Percentiles rank a stretch among this genome's conserved stretches.
Evolutionary conservation across 768 basidiomycete genomes (phyloP).

Genomic region (Psilocybe tampanensis): DNA sequence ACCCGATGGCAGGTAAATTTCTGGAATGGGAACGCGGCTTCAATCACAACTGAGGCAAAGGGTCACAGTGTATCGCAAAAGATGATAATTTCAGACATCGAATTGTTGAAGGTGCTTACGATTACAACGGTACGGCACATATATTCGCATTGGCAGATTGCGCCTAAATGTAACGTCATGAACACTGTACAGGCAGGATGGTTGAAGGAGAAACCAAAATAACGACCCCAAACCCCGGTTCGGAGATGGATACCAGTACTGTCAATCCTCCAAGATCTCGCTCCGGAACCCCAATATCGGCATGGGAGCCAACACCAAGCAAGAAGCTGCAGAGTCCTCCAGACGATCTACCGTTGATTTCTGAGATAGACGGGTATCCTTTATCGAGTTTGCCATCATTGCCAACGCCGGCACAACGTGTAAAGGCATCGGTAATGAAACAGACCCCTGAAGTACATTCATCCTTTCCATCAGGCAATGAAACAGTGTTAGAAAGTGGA

Average conservation of each 20-base stretch:
- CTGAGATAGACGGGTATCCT: not conserved
- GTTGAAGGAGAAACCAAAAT: not conserved
- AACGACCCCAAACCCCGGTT: not conserved
- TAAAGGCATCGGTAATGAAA: conserved; percentile 7
- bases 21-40: not conserved
- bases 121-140: not conserved
- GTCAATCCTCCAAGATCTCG: not conserved
- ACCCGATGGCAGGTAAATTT: conserved; percentile 22
- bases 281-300: not conserved
- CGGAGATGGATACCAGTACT: not conserved
- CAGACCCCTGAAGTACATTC: conserved; percentile 4
- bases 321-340: not conserved
- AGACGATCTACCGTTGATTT: not conserved
- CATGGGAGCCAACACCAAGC: not conserved
- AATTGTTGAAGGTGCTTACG: not conserved
- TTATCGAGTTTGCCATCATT: conserved; percentile 19
- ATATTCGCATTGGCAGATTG: not conserved
- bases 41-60: not conserved
- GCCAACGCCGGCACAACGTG: conserved; percentile 39
- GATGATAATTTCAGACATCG: not conserved
- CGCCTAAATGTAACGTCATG: not conserved
- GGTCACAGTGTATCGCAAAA: not conserved
- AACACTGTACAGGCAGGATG: not conserved
- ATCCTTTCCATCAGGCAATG: conserved; percentile 18
- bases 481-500: conserved; percentile 15